These are phyloP conservation scores for Macaranga tanarius DNA, from an alignment of 441 rosid genomes.

Conservation along the genomic window DNA sequence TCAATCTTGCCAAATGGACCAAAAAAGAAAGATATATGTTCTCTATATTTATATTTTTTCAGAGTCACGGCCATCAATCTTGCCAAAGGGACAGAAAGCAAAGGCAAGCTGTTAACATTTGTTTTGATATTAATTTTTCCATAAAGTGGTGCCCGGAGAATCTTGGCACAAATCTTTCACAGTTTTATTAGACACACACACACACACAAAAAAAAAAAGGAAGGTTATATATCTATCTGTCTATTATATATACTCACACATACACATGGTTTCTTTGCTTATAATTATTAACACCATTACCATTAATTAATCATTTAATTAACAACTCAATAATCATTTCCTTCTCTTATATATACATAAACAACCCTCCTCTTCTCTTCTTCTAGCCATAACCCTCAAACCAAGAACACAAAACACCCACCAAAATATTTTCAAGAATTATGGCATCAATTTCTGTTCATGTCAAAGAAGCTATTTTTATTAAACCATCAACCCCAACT, in stretches of 20 bases:
- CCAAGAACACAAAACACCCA: constrained; percentile 28
- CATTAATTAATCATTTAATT: not conserved
- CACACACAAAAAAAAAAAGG: not conserved
- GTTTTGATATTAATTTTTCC: constrained; percentile 42
- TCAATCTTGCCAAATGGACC: not conserved
- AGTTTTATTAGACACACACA: constrained; percentile 28
- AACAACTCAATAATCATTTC: not conserved
- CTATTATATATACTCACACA: not conserved
- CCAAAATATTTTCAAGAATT: not conserved
- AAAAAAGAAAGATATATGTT: not conserved
- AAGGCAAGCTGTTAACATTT: constrained; percentile 45
- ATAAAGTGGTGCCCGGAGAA: constrained; percentile 71
- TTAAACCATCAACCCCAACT: constrained; percentile 59
- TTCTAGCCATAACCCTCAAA: constrained; percentile 9
- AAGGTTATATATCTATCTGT: not conserved
- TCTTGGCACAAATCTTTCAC: constrained; percentile 76
- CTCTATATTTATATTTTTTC: not conserved
- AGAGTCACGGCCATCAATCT: constrained; percentile 25
- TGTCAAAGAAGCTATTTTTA: constrained; percentile 48
- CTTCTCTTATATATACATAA: constrained; percentile 11
- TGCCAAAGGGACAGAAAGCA: constrained; percentile 52
- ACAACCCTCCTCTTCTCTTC: not conserved
- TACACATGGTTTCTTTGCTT: constrained; percentile 16
- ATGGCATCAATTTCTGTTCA: constrained; percentile 33
- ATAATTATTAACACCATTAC: constrained; percentile 12